Base-by-base conservation (phyloP, 768 basidiomycete species). In the Tylopilus cervinicoccineus region DNA sequence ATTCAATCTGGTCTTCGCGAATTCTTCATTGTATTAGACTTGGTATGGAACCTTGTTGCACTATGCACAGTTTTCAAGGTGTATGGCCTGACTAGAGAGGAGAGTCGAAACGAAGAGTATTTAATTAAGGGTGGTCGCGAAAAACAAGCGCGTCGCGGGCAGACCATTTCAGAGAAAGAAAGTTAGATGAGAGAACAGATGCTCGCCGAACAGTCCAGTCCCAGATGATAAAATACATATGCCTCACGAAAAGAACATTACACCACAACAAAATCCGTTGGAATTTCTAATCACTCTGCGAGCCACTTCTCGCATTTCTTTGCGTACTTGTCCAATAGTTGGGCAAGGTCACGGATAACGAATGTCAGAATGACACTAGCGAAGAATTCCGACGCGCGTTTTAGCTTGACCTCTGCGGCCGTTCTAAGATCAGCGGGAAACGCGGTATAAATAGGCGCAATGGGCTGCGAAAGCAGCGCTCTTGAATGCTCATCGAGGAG, bases 271-370 rank as follows among this genome's bases (percentile, higher is more conserved):
- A 51, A 52, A 61, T 59, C 55, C 51, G 27, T 34, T 47, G 49
- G 54, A 38, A 27, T 37, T 40, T 54, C 57, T 57, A 55, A 52
- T 75, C 74, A 92, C 63, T 93, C 90, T 31, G 83, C 87, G 31
- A 92, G 76, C 88, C 89, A 91, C 69, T 90, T 91, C 71, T 91
- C 91, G 69, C 88, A 90, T 66, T 89, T 88, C 77, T 93, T 93
- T 54, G 85, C 87, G 66, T 93, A 93, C 70, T 94, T 93, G 74
- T 94, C 93, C 52, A 94, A 74, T 42, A 94, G 70, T 59, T 86
- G 82, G 34, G 88, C 88, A 54, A 93, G 75, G 65, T 93, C 91
- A 45, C 84, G 83, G 59, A 95, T 83, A 59, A 95, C 90, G 64
- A 95, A 93, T 16, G 88, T 88, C 52, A 93, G 75, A 46, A 95